These are phyloP conservation scores for Mortierella sp. DNA, from an alignment of 371 early-diverging fungal genomes.

Conservation along the genomic window DNA sequence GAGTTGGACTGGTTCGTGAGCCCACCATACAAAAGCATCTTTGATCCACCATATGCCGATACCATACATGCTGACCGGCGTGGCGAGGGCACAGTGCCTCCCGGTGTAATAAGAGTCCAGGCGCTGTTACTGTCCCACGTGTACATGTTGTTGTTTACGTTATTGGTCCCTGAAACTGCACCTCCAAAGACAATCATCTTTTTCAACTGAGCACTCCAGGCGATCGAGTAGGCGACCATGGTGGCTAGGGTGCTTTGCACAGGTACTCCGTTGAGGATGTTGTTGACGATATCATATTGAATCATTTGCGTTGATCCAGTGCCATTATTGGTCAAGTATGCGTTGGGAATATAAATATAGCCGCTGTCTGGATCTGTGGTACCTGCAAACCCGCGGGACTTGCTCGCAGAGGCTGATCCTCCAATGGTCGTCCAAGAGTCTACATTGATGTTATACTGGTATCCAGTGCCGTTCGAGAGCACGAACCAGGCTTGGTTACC, in stretches of 20 bases:
- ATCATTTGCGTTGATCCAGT: constrained; percentile 12
- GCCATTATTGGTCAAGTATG: constrained; percentile 1
- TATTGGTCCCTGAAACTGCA: constrained; percentile 11
- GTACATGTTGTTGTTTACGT: constrained; percentile 11
- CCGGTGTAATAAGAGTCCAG: neutral
- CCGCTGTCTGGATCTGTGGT: constrained; percentile 18
- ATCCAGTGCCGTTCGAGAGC: constrained; percentile 18
- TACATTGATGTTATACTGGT: constrained; percentile 5
- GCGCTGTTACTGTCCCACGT: neutral
- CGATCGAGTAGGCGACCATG: constrained; percentile 14
- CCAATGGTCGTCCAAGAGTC: constrained; percentile 10
- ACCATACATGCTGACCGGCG: constrained; percentile 26
- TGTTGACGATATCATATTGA: constrained; percentile 13
- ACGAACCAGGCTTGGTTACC: constrained; percentile 16
- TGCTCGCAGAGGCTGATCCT: neutral
- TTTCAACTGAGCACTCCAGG: constrained; percentile 20
- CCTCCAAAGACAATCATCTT: constrained; percentile 25
- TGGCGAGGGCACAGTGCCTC: constrained; percentile 6
- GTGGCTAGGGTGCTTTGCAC: neutral
- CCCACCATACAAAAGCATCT: constrained; percentile 35
- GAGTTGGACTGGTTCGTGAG: constrained; percentile 20
- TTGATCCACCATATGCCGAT: constrained; percentile 21
- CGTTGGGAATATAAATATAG: constrained; percentile 31
- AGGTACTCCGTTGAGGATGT: neutral
- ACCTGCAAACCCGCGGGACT: neutral